A percentile compares a stretch with the other conserved stretches of the same genome.
phyloP scores from a whole-genome alignment of 169 alveolate genomes.

The Pseudocohnilembus persalinus region DNA sequence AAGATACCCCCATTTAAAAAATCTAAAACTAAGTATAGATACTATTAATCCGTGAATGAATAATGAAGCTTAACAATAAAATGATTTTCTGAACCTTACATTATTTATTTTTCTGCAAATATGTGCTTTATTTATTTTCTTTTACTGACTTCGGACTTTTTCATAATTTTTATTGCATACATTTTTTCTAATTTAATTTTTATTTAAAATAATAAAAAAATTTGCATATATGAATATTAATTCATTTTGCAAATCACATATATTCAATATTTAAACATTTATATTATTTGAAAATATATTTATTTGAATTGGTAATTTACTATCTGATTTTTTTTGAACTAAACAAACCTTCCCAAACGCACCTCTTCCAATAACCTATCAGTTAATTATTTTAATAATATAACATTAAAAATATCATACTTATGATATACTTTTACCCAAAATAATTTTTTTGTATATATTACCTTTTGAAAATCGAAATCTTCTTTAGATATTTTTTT shows the following conservation, averaged over 20 bases:
- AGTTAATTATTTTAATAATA: no score
- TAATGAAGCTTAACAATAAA: conserved; percentile 76
- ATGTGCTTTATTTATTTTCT: conserved; percentile 43
- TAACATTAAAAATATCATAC: no score
- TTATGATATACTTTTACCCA: no score
- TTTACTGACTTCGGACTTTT: conserved; percentile 54
- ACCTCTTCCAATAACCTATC: conserved; percentile 72
- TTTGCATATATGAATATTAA: conserved; percentile 1
- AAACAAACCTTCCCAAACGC: conserved; percentile 77
- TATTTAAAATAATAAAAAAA: background rate
- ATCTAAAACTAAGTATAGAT: conserved; percentile 75
- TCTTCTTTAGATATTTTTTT: no score
- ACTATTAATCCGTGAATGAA: conserved; percentile 75
- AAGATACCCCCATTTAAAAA: conserved; percentile 84
- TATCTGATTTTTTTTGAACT: conserved; percentile 50
- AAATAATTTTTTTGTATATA: no score
- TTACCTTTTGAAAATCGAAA: no score
- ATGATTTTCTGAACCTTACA: conserved; percentile 59
- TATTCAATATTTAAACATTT: no score
- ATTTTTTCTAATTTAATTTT: conserved; percentile 20
- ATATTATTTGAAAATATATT: no score
- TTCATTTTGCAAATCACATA: background rate
- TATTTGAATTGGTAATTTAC: background rate
- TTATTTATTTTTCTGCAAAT: conserved; percentile 73
- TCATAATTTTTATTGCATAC: conserved; percentile 70